Evolutionary conservation across 23 red algal genomes (phyloP).

Genomic region (Gracilaria vermiculophylla): DNA sequence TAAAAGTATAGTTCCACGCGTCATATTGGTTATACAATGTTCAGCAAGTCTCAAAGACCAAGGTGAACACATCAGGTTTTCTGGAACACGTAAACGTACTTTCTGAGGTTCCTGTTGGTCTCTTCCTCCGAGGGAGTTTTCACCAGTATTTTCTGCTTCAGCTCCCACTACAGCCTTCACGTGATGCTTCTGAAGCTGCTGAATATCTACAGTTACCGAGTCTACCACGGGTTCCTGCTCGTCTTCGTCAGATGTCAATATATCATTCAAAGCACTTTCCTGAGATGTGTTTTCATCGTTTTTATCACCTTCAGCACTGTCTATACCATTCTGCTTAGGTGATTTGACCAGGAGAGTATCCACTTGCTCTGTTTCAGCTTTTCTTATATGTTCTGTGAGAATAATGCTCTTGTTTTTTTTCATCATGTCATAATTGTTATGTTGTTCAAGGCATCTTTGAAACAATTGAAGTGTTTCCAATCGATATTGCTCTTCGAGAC

Average conservation of each 20-base stretch:
- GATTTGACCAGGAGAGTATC: not conserved
- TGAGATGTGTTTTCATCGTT: not conserved
- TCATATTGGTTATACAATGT: not conserved
- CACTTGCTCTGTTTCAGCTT: too few species aligned
- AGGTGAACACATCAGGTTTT: conserved; percentile 31
- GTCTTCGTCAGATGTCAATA: not conserved
- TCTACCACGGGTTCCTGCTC: not conserved
- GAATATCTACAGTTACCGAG: not conserved
- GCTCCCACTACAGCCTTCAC: not conserved
- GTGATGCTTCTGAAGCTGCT: not conserved
- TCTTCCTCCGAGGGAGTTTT: too few species aligned
- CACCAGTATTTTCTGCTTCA: too few species aligned
- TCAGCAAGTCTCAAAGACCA: conserved; percentile 34
- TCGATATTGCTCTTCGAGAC: not conserved
- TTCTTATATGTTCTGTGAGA: not conserved
- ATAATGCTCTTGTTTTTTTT: not conserved
- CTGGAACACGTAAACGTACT: conserved; percentile 19
- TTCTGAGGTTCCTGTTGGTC: not conserved
- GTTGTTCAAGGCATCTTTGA: not conserved
- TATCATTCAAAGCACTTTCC: not conserved
- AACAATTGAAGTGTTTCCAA: not conserved
- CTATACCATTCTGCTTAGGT: not conserved
- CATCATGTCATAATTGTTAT: not conserved
- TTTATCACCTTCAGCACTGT: not conserved
- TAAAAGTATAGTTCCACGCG: conserved; percentile 18